phyloP scores from a whole-genome alignment of 2,329 filamentous ascomycete genomes.

The Ophiostoma pallidulum region DNA sequence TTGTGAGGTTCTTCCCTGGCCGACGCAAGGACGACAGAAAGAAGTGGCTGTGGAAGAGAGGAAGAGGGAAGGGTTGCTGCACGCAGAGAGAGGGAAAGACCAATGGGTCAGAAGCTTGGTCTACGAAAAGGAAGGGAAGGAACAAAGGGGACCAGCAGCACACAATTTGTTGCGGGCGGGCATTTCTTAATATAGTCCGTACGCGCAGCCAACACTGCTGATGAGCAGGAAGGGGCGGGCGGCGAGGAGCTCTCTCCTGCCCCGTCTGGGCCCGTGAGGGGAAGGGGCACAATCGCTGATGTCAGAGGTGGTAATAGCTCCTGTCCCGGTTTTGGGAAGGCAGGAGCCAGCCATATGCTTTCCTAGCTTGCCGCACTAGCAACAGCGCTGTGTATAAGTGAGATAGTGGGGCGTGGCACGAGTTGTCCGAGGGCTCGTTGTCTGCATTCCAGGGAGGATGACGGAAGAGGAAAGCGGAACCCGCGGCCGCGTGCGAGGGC shows the following conservation, averaged over 20 bases:
- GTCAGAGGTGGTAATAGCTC: conserved; percentile 10
- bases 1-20: neutral
- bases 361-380: neutral
- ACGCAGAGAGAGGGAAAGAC: neutral
- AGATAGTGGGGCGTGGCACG: too few species aligned
- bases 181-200: conserved; percentile 5
- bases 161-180: neutral
- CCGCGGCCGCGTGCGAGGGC: too few species aligned
- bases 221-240: neutral
- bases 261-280: neutral
- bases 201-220: too few species aligned
- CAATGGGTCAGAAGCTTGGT: neutral
- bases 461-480: too few species aligned
- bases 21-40: neutral
- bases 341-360: too few species aligned
- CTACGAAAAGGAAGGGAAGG: neutral
- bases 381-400: too few species aligned
- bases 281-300: conserved; percentile 6
- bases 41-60: neutral
- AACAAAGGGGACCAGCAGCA: neutral
- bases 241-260: conserved; percentile 5
- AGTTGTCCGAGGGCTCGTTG: too few species aligned
- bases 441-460: too few species aligned
- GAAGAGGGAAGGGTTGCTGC: neutral
- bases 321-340: conserved; percentile 1